Base-by-base conservation (phyloP, 2,329 filamentous ascomycete species). In the Aspergillus glaucus region DNA sequence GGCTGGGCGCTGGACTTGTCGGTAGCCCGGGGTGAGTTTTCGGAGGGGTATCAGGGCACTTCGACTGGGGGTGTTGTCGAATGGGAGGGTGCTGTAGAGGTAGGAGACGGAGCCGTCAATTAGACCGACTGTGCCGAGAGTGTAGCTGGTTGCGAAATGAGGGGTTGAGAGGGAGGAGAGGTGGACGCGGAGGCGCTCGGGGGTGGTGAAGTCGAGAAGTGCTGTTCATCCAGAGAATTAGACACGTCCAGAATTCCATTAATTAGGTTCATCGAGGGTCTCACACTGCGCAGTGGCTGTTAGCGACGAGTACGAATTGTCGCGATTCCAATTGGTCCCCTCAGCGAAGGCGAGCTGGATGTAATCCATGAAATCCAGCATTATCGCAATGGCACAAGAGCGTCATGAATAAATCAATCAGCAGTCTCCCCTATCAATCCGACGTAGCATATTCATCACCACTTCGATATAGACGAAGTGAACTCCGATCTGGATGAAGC, bases 361-460 rank as follows among this genome's bases (percentile, higher is more conserved):
- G 76, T 94, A 92, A 73, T 95, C 90, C 88, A 96, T 95, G 76
- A 95, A 96, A 73, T 91, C 86, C 75, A 93, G 84, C 91, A 96
- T 96, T 60, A 65, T 76, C 57, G 45, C 19, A 45, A 41, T 41
- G 19, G 8, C 17, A 26, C 5, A 30, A 10, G 14, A 26, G 17
- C 8, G 15, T 10, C 10, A 22, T 8, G n/a, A 6, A 10, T 5
- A 7, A 14, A 3, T 19, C 43, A 36, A 43, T 14, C 3, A 7
- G 26, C 24, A 30, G 26, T 30, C 41, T 22, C 9, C 37, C 9
- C 44, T 26, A 30, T 45, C 42, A 42, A 54, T 43, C 40, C 30
- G 5, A 44, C 43, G 43, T 32, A 47, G 15, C 15, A 15, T 15
- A 15, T 15, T 15, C 15, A 15, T 15, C 15, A 42, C n/a, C 37